phyloP scores from a whole-genome alignment of 768 basidiomycete genomes.

The Leccinum broughii region DNA sequence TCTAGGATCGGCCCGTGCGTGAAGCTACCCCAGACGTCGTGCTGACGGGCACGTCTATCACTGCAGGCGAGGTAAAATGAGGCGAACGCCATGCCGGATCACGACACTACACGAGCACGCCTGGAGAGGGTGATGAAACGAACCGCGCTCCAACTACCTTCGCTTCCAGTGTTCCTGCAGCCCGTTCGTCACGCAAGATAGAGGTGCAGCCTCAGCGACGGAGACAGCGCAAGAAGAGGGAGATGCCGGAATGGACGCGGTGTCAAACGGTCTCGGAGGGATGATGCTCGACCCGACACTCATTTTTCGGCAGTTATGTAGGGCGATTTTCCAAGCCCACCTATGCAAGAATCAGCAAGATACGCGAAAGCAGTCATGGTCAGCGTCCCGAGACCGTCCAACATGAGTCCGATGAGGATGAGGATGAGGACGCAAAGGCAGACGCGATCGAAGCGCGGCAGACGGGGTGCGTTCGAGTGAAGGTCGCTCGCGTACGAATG shows the following conservation, averaged over 20 bases:
- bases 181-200: conserved; percentile 27
- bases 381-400: conserved; percentile 7
- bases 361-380: conserved; percentile 21
- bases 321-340: conserved; percentile 36
- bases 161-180: neutral
- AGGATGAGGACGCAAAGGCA: conserved; percentile 22
- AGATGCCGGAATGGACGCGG: conserved; percentile 5
- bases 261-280: conserved; percentile 39
- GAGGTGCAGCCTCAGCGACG: conserved; percentile 21
- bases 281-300: conserved; percentile 49
- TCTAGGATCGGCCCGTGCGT: conserved; percentile 7
- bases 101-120: too few species aligned
- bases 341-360: conserved; percentile 20
- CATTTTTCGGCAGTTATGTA: neutral
- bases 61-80: neutral
- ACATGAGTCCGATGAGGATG: conserved; percentile 25
- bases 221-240: conserved; percentile 15
- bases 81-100: too few species aligned
- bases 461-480: conserved; percentile 26
- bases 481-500: too few species aligned
- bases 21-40: conserved; percentile 25
- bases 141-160: conserved; percentile 12
- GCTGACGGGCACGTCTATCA: conserved; percentile 20
- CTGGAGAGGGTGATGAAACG: neutral
- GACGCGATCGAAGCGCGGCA: conserved; percentile 40